Evolutionary conservation across 192 early-diverging fungal genomes (phyloP).

Genomic region (Coemansia sp.): DNA sequence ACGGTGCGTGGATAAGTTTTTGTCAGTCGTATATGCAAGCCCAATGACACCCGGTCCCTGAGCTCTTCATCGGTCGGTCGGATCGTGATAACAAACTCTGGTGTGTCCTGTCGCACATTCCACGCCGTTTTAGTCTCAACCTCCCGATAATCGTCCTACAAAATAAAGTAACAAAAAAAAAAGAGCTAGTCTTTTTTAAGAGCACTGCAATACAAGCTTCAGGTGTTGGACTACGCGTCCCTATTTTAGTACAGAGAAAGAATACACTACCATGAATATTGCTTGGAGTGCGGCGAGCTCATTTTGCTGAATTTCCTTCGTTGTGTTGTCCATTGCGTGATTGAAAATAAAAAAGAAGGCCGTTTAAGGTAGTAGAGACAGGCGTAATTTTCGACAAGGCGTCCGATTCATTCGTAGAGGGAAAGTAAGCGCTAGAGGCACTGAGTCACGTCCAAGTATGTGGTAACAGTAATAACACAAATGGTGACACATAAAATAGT

Average conservation of each 20-base stretch:
- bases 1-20: constrained; percentile 68
- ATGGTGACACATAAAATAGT: constrained; percentile 1
- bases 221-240: background rate
- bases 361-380: background rate
- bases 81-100: constrained; percentile 44
- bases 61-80: constrained; percentile 39
- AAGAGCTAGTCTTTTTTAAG: no score
- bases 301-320: constrained; percentile 64
- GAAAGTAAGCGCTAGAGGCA: background rate
- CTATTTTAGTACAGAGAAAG: background rate
- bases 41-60: constrained; percentile 29
- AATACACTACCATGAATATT: constrained; percentile 53
- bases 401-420: background rate
- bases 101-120: constrained; percentile 42
- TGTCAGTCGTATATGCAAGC: constrained; percentile 56
- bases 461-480: background rate
- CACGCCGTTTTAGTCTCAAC: constrained; percentile 47
- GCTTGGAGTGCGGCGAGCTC: constrained; percentile 72
- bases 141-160: constrained; percentile 50
- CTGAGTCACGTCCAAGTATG: background rate
- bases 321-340: constrained; percentile 37
- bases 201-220: no score
- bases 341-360: no score
- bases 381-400: background rate
- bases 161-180: background rate